phyloP scores from a whole-genome alignment of 345 rosid genomes.

The Eucalyptus tenuipes region DNA sequence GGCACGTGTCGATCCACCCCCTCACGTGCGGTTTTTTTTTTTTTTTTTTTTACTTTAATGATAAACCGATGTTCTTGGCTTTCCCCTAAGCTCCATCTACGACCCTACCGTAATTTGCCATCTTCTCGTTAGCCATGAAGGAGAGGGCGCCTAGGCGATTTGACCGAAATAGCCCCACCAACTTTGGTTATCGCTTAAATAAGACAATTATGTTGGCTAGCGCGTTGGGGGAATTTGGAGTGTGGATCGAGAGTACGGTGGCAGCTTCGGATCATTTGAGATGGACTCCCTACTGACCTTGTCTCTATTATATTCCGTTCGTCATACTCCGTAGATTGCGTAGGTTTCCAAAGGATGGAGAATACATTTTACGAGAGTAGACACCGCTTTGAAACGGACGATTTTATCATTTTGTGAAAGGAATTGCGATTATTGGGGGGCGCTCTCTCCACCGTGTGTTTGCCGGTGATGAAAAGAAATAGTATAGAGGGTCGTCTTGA shows the following conservation, averaged over 20 bases:
- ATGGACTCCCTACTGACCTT: conserved; percentile 52
- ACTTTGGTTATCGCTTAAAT: neutral
- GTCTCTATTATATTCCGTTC: conserved; percentile 27
- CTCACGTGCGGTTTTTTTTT: neutral
- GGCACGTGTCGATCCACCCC: neutral
- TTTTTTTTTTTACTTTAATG: neutral
- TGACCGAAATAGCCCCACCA: conserved; percentile 11
- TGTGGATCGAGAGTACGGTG: conserved; percentile 23
- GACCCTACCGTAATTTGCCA: neutral
- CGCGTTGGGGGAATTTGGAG: conserved; percentile 5
- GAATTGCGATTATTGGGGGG: neutral
- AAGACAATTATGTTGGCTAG: neutral
- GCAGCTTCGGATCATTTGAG: conserved; percentile 45
- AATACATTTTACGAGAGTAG: conserved; percentile 13
- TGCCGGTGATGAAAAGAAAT: neutral
- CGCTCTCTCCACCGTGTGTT: neutral
- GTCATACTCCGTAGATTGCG: conserved; percentile 15
- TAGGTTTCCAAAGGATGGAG: conserved; percentile 16
- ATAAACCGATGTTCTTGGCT: neutral
- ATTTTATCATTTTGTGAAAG: neutral
- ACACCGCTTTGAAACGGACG: neutral
- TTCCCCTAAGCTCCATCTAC: neutral
- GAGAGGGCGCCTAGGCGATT: neutral
- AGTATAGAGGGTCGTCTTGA: neutral
- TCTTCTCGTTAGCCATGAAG: neutral